These are phyloP conservation scores for Schwanniomyces etchellsii DNA, from an alignment of 1,139 yeast species.

Conservation along the genomic window DNA sequence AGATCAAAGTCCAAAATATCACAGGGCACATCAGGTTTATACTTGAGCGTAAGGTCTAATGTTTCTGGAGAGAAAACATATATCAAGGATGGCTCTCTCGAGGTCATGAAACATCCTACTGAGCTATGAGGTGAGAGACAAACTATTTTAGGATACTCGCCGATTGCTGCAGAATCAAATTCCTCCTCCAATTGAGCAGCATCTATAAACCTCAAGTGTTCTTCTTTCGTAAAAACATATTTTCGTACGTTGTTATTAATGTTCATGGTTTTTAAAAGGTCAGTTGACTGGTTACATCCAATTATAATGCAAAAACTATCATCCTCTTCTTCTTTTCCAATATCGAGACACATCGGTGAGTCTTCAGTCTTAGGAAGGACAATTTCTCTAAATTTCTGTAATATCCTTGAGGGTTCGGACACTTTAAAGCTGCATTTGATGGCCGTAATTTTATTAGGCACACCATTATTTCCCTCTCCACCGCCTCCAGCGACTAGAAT, in stretches of 20 bases:
- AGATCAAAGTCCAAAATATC: slow-evolving; percentile 26
- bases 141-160: slow-evolving; percentile 57
- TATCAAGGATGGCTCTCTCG: slow-evolving; percentile 53
- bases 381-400: slow-evolving; percentile 61
- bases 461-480: slow-evolving; percentile 86
- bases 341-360: slow-evolving; percentile 69
- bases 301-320: slow-evolving; percentile 44
- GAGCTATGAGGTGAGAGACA: slow-evolving; percentile 48
- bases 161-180: slow-evolving; percentile 23
- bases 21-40: slow-evolving; percentile 10
- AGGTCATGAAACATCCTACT: slow-evolving; percentile 60
- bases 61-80: slow-evolving; percentile 54
- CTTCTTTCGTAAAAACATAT: slow-evolving; percentile 49
- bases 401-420: slow-evolving; percentile 41
- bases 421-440: slow-evolving; percentile 53
- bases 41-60: slow-evolving; percentile 30
- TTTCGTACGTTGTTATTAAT: slow-evolving; percentile 71
- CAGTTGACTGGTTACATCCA: slow-evolving; percentile 69
- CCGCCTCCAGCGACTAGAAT: slow-evolving; percentile 89
- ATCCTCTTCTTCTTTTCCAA: slow-evolving; percentile 23
- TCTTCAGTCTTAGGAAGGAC: slow-evolving; percentile 60
- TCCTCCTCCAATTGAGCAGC: slow-evolving; percentile 49
- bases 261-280: slow-evolving; percentile 49
- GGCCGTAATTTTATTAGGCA: slow-evolving; percentile 81
- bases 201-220: slow-evolving; percentile 56